phyloP scores from a whole-genome alignment of 805 yeast genomes.

The Pichia membranifaciens region DNA sequence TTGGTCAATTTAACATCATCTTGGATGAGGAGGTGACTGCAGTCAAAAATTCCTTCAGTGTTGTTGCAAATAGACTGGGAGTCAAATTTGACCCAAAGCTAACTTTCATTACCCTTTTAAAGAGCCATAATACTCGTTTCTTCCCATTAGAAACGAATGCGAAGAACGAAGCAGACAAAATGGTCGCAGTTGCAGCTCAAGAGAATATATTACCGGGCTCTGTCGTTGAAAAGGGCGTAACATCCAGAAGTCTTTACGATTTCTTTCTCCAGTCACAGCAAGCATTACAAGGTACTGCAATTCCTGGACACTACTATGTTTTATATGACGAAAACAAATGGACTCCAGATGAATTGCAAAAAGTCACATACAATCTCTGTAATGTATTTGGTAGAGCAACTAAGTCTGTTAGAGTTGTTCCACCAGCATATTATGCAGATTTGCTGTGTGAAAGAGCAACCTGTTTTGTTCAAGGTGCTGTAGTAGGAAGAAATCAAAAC shows the following conservation, averaged over 20 bases:
- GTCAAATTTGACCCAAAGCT: slow-evolving; percentile 25
- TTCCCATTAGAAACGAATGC: slow-evolving; percentile 26
- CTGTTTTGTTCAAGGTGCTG: slow-evolving; percentile 16
- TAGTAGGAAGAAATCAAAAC: slow-evolving; percentile 8
- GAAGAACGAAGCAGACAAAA: slow-evolving; percentile 17
- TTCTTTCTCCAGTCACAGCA: slow-evolving; percentile 30
- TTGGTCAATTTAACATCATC: slow-evolving; percentile 28
- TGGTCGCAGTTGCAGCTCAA: slow-evolving; percentile 20
- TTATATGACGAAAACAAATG: slow-evolving; percentile 26
- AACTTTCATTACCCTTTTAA: slow-evolving; percentile 24
- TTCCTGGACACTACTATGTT: slow-evolving; percentile 31
- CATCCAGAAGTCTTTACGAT: slow-evolving; percentile 28
- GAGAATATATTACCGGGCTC: slow-evolving; percentile 28
- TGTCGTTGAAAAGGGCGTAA: slow-evolving; percentile 28
- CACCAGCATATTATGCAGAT: slow-evolving; percentile 31
- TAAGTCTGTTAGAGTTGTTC: slow-evolving; percentile 29
- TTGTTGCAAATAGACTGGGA: slow-evolving; percentile 14
- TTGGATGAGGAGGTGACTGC: slow-evolving; percentile 27
- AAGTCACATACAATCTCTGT: slow-evolving; percentile 27
- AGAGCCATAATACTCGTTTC: slow-evolving; percentile 26
- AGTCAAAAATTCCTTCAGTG: slow-evolving; percentile 19
- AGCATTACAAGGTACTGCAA: slow-evolving; percentile 31
- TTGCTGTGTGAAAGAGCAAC: slow-evolving; percentile 29
- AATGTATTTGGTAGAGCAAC: slow-evolving; percentile 29
- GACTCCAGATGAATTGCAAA: slow-evolving; percentile 26